Percentiles rank a stretch among this genome's conserved stretches.
Evolutionary conservation across 257 asterid genomes (phyloP).

Genomic region (Lycium barbarum): DNA sequence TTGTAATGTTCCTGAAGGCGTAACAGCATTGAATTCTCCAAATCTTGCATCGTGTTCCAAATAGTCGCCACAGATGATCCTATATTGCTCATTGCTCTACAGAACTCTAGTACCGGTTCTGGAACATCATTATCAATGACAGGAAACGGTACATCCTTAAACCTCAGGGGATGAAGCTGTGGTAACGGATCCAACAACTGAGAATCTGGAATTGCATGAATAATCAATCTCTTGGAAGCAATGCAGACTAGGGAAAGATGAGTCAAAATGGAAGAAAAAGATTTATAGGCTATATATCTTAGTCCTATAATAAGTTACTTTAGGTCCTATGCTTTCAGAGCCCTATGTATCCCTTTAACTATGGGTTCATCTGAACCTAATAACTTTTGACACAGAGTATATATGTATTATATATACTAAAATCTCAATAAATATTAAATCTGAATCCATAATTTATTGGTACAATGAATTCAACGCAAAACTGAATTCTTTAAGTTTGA

Average conservation of each 20-base stretch:
- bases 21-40: slow-evolving; percentile 33
- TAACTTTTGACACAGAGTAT: no score
- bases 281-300: neutral
- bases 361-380: no score
- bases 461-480: no score
- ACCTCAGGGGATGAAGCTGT: slow-evolving; percentile 37
- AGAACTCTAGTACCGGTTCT: slow-evolving; percentile 31
- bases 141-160: slow-evolving; percentile 39
- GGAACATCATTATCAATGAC: slow-evolving; percentile 9
- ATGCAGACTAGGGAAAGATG: neutral
- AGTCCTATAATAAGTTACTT: no score
- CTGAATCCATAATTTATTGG: neutral
- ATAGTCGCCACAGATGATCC: slow-evolving; percentile 51
- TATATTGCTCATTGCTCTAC: slow-evolving; percentile 23
- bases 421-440: no score
- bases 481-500: no score
- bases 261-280: neutral
- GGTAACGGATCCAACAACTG: slow-evolving; percentile 43
- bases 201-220: slow-evolving; percentile 38
- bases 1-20: slow-evolving; percentile 37
- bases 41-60: slow-evolving; percentile 48
- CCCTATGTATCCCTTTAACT: no score
- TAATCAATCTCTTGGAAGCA: neutral
- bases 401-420: no score
- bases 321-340: no score